A percentile compares a stretch with the other conserved stretches of the same genome.
Conservation (phyloP, 495 filamentous ascomycete genomes). For the Trypethelium eluteriae region DNA sequence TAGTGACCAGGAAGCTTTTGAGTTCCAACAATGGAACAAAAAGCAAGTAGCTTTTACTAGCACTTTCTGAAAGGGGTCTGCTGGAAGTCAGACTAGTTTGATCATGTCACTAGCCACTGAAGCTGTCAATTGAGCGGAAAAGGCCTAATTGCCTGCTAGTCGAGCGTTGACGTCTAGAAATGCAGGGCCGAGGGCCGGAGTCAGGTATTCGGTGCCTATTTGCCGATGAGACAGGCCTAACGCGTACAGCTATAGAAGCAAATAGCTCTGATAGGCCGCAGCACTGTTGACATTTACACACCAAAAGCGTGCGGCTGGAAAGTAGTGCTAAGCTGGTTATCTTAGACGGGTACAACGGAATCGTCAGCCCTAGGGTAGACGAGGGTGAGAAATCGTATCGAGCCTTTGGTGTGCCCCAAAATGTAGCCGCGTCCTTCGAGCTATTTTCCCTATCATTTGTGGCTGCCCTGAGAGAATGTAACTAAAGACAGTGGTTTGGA, state of each 20-base stretch:
- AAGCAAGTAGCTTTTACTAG: neutral
- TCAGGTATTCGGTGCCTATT: neutral
- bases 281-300: neutral
- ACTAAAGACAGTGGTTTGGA: neutral
- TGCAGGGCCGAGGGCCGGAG: neutral
- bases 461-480: neutral
- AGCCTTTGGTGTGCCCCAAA: neutral
- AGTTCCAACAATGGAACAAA: neutral
- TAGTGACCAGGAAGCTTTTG: neutral
- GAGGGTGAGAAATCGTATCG: neutral
- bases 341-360: neutral
- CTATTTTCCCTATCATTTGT: neutral
- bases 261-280: neutral
- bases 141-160: neutral
- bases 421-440: neutral
- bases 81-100: neutral
- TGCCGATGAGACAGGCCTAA: neutral
- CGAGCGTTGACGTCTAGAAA: neutral
- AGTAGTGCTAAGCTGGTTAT: neutral
- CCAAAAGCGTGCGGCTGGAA: neutral
- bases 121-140: neutral
- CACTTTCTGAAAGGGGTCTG: neutral
- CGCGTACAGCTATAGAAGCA: conserved; percentile 1
- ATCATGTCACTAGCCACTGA: neutral
- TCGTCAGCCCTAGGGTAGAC: neutral